These are phyloP conservation scores for Talaromyces adpressus DNA, from an alignment of 495 filamentous ascomycete species.

Conservation along the genomic window DNA sequence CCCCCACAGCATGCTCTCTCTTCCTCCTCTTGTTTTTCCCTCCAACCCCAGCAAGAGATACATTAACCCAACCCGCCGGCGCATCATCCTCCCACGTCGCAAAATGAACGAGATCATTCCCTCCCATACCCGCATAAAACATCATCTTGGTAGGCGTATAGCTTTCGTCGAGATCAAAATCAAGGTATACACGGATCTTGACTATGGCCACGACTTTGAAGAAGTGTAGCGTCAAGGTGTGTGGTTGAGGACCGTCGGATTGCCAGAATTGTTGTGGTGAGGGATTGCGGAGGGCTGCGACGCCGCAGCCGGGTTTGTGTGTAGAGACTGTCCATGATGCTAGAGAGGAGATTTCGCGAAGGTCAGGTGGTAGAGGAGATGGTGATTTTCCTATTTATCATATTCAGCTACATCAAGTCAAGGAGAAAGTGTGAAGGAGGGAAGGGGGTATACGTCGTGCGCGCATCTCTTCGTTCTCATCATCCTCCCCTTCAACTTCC, in stretches of 20 bases:
- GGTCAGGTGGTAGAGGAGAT: slow-evolving; percentile 35
- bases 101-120: slow-evolving; percentile 81
- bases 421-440: too few species aligned
- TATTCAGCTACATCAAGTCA: too few species aligned
- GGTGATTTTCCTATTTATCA: slow-evolving; percentile 24
- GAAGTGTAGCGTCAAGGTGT: slow-evolving; percentile 91
- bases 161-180: slow-evolving; percentile 86
- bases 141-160: slow-evolving; percentile 95
- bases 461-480: slow-evolving; percentile 33
- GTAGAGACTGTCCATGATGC: slow-evolving; percentile 90
- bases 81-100: slow-evolving; percentile 65
- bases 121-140: slow-evolving; percentile 77
- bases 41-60: slow-evolving; percentile 63
- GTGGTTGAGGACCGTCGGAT: slow-evolving; percentile 92
- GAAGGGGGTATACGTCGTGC: slow-evolving; percentile 24
- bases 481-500: slow-evolving; percentile 28
- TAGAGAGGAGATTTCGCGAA: slow-evolving; percentile 91
- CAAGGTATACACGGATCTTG: slow-evolving; percentile 76
- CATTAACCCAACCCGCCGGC: slow-evolving; percentile 85
- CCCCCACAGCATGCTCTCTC: neutral
- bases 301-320: slow-evolving; percentile 84
- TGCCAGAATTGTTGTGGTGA: slow-evolving; percentile 86
- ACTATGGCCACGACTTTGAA: slow-evolving; percentile 85
- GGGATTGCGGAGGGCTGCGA: slow-evolving; percentile 74
- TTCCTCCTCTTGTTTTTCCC: slow-evolving; percentile 17